Conservation (phyloP, 352 stramenopile species). For the Ophiocytium majus region DNA sequence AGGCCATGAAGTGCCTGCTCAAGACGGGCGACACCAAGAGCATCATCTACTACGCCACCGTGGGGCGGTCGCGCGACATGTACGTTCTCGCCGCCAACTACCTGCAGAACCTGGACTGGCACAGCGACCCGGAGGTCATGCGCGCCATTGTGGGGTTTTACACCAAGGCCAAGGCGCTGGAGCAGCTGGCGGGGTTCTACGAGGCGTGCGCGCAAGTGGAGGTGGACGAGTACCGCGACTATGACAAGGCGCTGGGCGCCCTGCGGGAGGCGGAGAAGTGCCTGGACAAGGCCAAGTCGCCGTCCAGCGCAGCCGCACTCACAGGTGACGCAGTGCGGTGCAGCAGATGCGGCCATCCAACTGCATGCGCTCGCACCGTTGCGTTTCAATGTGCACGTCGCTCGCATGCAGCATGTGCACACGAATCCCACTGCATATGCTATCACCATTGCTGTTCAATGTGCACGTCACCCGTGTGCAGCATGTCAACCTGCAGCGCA, state of each 20-base stretch:
- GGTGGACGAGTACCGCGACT: constrained; percentile 89
- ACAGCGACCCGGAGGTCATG: constrained; percentile 77
- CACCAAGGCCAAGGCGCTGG: constrained; percentile 83
- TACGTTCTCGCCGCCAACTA: constrained; percentile 92
- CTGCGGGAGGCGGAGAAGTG: constrained; percentile 82
- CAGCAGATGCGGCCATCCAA: constrained; percentile 64
- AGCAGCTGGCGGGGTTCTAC: constrained; percentile 85
- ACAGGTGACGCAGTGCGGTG: constrained; percentile 39
- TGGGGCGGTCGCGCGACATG: constrained; percentile 78
- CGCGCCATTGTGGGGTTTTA: constrained; percentile 91
- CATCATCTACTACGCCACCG: constrained; percentile 82
- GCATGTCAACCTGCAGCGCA: neutral
- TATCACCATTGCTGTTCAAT: neutral
- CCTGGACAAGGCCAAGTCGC: constrained; percentile 68
- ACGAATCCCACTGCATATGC: neutral
- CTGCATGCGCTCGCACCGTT: constrained; percentile 43
- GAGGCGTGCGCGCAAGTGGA: constrained; percentile 77
- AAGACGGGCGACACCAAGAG: constrained; percentile 90
- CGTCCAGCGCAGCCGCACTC: constrained; percentile 15
- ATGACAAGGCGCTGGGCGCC: constrained; percentile 81
- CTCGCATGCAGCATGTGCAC: neutral
- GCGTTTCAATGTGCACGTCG: neutral
- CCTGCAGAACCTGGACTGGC: constrained; percentile 88
- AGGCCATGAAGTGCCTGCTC: constrained; percentile 88
- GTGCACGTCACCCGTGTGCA: neutral